Conservation (phyloP, 352 stramenopile genomes). For the Peronosclerospora sorghi region DNA sequence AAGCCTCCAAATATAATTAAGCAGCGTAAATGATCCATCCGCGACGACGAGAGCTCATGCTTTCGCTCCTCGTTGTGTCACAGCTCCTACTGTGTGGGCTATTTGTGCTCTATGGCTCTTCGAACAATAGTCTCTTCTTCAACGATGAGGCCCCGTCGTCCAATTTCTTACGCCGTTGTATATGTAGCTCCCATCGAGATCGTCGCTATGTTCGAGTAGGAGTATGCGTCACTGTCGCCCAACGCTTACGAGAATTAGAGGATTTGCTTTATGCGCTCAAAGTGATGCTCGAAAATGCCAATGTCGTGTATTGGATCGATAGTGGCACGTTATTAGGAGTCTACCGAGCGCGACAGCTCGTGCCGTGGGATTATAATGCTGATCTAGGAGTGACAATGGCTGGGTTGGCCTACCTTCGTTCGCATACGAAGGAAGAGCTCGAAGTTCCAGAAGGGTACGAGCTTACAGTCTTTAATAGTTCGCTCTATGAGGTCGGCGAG, state of each 20-base stretch:
- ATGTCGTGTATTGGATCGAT: slow-evolving; percentile 42
- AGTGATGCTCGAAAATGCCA: slow-evolving; percentile 21
- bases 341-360: slow-evolving; percentile 28
- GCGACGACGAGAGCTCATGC: slow-evolving; percentile 12
- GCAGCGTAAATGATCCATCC: too few relatives aligned
- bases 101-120: slow-evolving; percentile 23
- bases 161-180: slow-evolving; percentile 24
- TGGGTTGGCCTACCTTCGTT: slow-evolving; percentile 12
- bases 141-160: slow-evolving; percentile 9
- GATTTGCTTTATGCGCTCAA: slow-evolving; percentile 30
- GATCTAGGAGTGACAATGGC: slow-evolving; percentile 27
- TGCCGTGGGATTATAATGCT: slow-evolving; percentile 43
- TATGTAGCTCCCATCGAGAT: slow-evolving; percentile 26
- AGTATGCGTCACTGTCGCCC: slow-evolving; percentile 25
- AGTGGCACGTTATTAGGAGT: slow-evolving; percentile 44
- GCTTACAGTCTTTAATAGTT: slow-evolving; percentile 34
- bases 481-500: slow-evolving; percentile 19
- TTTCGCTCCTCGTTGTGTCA: slow-evolving; percentile 21
- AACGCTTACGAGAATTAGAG: slow-evolving; percentile 23
- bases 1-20: too few relatives aligned
- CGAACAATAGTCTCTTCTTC: slow-evolving; percentile 5
- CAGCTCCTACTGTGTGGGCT: slow-evolving; percentile 30
- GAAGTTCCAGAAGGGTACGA: slow-evolving; percentile 27
- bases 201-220: slow-evolving; percentile 19
- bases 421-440: slow-evolving; percentile 9